phyloP scores from a whole-genome alignment of 768 basidiomycete genomes.

The Leccinellum albellum region DNA sequence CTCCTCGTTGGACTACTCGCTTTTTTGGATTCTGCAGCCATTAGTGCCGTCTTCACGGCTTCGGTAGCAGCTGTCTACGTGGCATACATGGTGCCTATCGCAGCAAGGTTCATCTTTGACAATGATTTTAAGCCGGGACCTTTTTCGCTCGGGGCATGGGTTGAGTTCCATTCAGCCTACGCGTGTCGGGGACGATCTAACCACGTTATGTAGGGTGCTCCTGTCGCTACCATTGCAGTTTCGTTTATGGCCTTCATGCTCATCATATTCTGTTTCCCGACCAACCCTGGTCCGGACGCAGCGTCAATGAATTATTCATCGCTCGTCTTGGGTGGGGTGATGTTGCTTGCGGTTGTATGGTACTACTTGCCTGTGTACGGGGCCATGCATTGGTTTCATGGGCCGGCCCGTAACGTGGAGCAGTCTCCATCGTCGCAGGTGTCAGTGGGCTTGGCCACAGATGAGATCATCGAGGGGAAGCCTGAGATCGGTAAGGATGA shows the following conservation, averaged over 20 bases:
- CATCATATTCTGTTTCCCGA: slow-evolving; percentile 60
- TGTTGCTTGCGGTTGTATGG: slow-evolving; percentile 52
- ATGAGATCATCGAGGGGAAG: not conserved
- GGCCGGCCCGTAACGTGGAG: slow-evolving; percentile 48
- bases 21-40: slow-evolving; percentile 50
- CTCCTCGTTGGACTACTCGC: slow-evolving; percentile 48
- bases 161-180: slow-evolving; percentile 14
- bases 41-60: slow-evolving; percentile 53
- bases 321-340: slow-evolving; percentile 57
- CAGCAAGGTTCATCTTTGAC: slow-evolving; percentile 43
- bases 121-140: slow-evolving; percentile 44
- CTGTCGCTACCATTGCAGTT: slow-evolving; percentile 51
- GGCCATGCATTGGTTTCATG: slow-evolving; percentile 65
- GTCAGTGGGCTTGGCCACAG: not conserved
- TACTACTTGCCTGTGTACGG: slow-evolving; percentile 71
- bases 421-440: not conserved
- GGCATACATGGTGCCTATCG: slow-evolving; percentile 44
- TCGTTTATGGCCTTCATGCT: slow-evolving; percentile 63
- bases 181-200: not conserved
- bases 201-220: slow-evolving; percentile 40
- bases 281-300: slow-evolving; percentile 40
- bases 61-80: slow-evolving; percentile 42
- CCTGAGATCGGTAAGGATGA: not conserved
- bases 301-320: slow-evolving; percentile 68
- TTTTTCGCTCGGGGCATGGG: slow-evolving; percentile 41